Base-by-base conservation (phyloP, 2,329 filamentous ascomycete genomes). In the Fusarium lyarnte region DNA sequence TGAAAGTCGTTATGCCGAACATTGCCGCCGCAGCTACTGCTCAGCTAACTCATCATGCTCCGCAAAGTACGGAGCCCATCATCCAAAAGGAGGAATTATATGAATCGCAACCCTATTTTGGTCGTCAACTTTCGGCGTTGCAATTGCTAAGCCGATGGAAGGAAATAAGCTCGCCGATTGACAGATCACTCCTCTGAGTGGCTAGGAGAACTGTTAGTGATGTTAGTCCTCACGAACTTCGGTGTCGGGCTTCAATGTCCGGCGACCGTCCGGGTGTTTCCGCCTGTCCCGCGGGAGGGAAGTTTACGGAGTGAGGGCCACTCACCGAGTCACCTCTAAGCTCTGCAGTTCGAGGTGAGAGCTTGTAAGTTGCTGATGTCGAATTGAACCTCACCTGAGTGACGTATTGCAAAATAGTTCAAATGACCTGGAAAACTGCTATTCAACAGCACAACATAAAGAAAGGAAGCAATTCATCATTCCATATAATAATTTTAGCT, bases 231-330 rank as follows among this genome's bases (percentile, higher is more conserved):
- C 49, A 38, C 31, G 23, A 65, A 60, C 36, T 51, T 64, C 21
- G 36, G 35, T 19, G 21, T 49, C 74, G 72, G 74, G 19, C 54
- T 74, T 73, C 42, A 66, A 66, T 64, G 58, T 65, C 67, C 73
- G 71, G 35, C 14, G 33, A 19, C 6, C 6, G 11, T 42, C 43
- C 52, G 53, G 54, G 69, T 69, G 42, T 63, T 66, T 66, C 64
- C 65, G 49, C 49, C 11, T 49, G 5, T 39, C 35, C 38, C 33
- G 33, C 23, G 43, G 45, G 52, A 36, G 47, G 21, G n/a, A 60
- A 51, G 27, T 25, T 36, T 42, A 51, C 12, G 49, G 45, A 36
- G 41, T 47, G 31, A 29, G 16, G 10, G 27, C 8, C 16, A n/a
- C 42, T 38, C 25, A 36, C 25, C 36, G 49, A 38, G 38, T 39